Conservation (phyloP, 1,284 basidiomycete genomes). For the Sporisorium iseilematis-ciliati region DNA sequence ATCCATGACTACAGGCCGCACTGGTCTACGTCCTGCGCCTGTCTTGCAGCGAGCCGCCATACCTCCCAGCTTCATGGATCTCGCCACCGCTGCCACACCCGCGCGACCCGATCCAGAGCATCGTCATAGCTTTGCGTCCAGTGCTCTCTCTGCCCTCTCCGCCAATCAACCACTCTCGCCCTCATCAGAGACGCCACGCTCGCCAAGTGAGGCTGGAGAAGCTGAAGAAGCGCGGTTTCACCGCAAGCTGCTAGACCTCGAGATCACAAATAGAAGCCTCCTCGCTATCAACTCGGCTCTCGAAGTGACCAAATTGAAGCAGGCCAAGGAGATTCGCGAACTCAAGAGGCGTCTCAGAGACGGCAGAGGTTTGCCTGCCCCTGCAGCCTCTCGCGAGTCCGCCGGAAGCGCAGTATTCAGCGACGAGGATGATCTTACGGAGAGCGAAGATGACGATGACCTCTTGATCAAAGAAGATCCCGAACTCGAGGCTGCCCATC, state of each 20-base stretch:
- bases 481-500: slow-evolving; percentile 55
- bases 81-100: slow-evolving; percentile 4
- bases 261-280: slow-evolving; percentile 71
- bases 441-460: slow-evolving; percentile 44
- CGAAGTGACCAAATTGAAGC: slow-evolving; percentile 70
- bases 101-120: slow-evolving; percentile 14
- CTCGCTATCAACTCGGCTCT: slow-evolving; percentile 71
- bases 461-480: slow-evolving; percentile 44
- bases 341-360: slow-evolving; percentile 56
- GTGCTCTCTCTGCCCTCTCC: slow-evolving; percentile 11
- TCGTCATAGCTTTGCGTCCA: slow-evolving; percentile 25
- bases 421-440: slow-evolving; percentile 37
- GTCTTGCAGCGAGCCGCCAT: slow-evolving; percentile 19
- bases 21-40: slow-evolving; percentile 14
- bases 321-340: slow-evolving; percentile 70
- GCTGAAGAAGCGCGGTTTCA: slow-evolving; percentile 59
- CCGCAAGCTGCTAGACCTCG: slow-evolving; percentile 71
- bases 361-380: slow-evolving; percentile 22
- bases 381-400: slow-evolving; percentile 11
- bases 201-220: slow-evolving; percentile 40
- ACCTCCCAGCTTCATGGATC: slow-evolving; percentile 22
- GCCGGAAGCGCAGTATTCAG: slow-evolving; percentile 11
- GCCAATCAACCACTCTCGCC: slow-evolving; percentile 29
- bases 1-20: slow-evolving; percentile 26
- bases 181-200: slow-evolving; percentile 31